Evolutionary conservation across 768 basidiomycete genomes (phyloP), one percentile per base, ranked within the genome.

Genomic region (Sutorius australiensis): DNA sequence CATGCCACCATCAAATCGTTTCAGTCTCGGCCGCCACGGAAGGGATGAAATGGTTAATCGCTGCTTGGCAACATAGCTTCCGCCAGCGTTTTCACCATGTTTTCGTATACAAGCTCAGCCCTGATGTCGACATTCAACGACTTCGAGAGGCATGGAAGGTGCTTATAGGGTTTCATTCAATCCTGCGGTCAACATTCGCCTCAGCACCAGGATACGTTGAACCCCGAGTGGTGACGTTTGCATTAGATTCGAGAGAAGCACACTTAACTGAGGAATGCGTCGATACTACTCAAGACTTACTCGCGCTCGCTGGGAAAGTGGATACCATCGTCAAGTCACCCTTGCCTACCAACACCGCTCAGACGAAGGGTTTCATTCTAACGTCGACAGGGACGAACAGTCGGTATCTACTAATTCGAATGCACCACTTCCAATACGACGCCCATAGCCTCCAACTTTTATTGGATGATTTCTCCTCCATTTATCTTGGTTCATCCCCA

Each of bases 361-460:
- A 68, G 40, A 52, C 63, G 2, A 59, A 53, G 24, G 67, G 61
- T 9, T 30, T 60, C 21, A 55, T 67, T 27, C 24, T 70, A 7
- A 53, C 31, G 27, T 57, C 33, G 24, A 52, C 43, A 27, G 58
- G 50, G 9, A 43, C 46, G 0, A 42, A 39, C 27, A 41, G 38
- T 9, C 52, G 46, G n/a, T 69, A 64, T 41, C 50, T 72, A 5
- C 44, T 72, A 9, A 46, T 72, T n/a, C 62, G 64, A n/a, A 63
- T 79, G 31, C 76, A 79, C 51, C 78, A 79, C 59, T 76, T 77
- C 63, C 78, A 78, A 61, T 79, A 78, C 57, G 78, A 79, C 46
- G 78, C 76, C 7, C 73, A 75, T 74, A 77, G 75, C 58, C 62
- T 79, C 30, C 67, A 59, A 27, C 64, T 78, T 21, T 57, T 79